Conservation (phyloP, 148 eudicot genomes). For the Rhododendron williamsianum region DNA sequence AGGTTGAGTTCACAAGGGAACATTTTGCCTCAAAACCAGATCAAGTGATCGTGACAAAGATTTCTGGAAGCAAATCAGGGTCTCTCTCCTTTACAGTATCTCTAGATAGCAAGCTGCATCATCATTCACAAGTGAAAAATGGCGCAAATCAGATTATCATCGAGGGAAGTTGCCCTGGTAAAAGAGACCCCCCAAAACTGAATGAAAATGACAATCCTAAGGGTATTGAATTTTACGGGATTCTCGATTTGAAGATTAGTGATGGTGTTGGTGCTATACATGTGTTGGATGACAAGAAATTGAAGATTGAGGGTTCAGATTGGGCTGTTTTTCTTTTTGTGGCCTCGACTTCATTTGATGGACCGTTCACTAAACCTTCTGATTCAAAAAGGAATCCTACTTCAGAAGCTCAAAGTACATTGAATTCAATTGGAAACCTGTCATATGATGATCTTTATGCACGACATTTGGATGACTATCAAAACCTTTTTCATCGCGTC, state of each 20-base stretch:
- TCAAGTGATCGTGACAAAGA: constrained; percentile 63
- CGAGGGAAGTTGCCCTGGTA: constrained; percentile 67
- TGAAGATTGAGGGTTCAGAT: constrained; percentile 58
- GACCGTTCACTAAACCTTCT: constrained; percentile 57
- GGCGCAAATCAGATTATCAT: constrained; percentile 58
- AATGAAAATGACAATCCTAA: constrained; percentile 35
- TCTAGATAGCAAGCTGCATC: constrained; percentile 53
- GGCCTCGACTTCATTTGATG: constrained; percentile 69
- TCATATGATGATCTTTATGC: constrained; percentile 53
- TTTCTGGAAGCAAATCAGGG: constrained; percentile 56
- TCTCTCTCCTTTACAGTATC: constrained; percentile 61
- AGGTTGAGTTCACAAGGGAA: constrained; percentile 52
- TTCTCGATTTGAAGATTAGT: constrained; percentile 56
- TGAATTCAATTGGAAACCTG: constrained; percentile 31
- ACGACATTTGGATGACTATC: constrained; percentile 79
- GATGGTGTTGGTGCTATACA: constrained; percentile 31
- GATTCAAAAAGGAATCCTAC: constrained; percentile 57
- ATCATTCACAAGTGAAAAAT: constrained; percentile 35
- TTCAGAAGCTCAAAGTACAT: constrained; percentile 37
- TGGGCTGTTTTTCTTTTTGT: constrained; percentile 57
- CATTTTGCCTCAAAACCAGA: constrained; percentile 78
- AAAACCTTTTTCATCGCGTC: constrained; percentile 67
- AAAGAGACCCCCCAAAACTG: constrained; percentile 24
- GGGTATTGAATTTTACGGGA: constrained; percentile 58
- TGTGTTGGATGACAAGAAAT: constrained; percentile 39